Conservation (phyloP, 441 rosid genomes). For the Pelargonium myrrhifolium region DNA sequence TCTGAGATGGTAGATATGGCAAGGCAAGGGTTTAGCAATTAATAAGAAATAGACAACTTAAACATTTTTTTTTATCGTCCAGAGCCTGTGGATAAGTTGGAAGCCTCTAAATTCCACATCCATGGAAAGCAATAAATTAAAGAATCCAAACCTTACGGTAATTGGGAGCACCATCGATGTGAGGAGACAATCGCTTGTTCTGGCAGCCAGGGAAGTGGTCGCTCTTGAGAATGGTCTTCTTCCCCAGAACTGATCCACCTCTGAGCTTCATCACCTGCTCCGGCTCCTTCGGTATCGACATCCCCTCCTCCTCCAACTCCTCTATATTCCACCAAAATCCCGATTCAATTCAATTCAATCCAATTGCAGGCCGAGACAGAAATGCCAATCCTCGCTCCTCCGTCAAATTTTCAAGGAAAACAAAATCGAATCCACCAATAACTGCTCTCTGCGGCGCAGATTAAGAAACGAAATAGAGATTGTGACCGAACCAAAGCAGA, state of each 20-base stretch:
- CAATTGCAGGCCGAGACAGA: too few species aligned
- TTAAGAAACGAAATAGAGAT: background rate
- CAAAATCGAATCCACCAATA: background rate
- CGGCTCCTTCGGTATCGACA: slow-evolving; percentile 80
- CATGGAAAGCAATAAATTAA: background rate
- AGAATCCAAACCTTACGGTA: slow-evolving; percentile 68
- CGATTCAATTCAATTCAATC: background rate
- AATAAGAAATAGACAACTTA: background rate
- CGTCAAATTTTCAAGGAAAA: background rate
- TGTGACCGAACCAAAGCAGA: background rate
- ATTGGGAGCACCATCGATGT: slow-evolving; percentile 98
- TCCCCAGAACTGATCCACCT: slow-evolving; percentile 94
- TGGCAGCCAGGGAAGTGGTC: slow-evolving; percentile 99
- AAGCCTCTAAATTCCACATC: background rate
- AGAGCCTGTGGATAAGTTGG: too few species aligned
- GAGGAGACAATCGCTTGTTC: slow-evolving; percentile 80
- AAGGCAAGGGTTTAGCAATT: background rate
- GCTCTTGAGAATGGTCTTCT: slow-evolving; percentile 91
- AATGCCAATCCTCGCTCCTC: background rate
- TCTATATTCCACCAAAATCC: background rate
- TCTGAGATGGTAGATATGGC: background rate
- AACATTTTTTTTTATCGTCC: background rate
- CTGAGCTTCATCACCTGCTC: slow-evolving; percentile 90
- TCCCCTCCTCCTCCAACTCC: slow-evolving; percentile 14
- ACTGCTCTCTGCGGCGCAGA: too few species aligned